Percentiles rank a stretch among this genome's conserved stretches.
phyloP scores from a whole-genome alignment of 345 rosid genomes.

The Clausena lansium region DNA sequence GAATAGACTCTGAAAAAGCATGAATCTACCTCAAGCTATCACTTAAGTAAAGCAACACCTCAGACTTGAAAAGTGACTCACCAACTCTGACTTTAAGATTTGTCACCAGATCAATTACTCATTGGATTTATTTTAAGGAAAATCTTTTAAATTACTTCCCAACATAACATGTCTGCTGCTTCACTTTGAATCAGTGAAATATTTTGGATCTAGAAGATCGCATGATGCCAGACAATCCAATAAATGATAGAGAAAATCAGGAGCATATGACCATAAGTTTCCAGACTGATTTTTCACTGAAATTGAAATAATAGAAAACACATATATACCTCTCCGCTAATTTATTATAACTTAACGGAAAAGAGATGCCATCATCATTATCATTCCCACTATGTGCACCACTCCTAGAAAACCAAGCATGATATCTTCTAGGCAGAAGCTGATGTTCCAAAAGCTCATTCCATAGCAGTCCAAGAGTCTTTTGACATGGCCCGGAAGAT shows the following conservation, averaged over 20 bases:
- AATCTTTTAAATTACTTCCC: neutral
- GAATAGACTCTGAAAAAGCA: conserved; percentile 2
- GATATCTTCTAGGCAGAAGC: conserved; percentile 95
- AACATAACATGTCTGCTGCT: neutral
- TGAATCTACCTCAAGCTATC: neutral
- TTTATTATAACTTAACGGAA: conserved; percentile 64
- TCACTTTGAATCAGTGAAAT: neutral
- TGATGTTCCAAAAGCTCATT: conserved; percentile 76
- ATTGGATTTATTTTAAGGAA: neutral
- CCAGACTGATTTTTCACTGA: neutral
- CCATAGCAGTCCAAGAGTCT: conserved; percentile 55
- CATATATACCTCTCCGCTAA: conserved; percentile 65
- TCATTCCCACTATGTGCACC: conserved; percentile 44
- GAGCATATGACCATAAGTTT: conserved; percentile 10
- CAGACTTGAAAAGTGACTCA: neutral
- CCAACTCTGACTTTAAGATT: neutral
- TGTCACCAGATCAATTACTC: neutral
- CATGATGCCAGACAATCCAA: neutral
- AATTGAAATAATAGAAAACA: conserved; percentile 1
- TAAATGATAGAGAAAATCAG: neutral
- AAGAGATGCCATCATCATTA: conserved; percentile 71
- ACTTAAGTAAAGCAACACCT: neutral
- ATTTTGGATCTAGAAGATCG: neutral
- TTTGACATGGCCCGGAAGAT: conserved; percentile 79
- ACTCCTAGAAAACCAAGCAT: conserved; percentile 86